Base-by-base conservation (phyloP, 2,329 filamentous ascomycete species). In the Fusarium neocosmosporiellum region DNA sequence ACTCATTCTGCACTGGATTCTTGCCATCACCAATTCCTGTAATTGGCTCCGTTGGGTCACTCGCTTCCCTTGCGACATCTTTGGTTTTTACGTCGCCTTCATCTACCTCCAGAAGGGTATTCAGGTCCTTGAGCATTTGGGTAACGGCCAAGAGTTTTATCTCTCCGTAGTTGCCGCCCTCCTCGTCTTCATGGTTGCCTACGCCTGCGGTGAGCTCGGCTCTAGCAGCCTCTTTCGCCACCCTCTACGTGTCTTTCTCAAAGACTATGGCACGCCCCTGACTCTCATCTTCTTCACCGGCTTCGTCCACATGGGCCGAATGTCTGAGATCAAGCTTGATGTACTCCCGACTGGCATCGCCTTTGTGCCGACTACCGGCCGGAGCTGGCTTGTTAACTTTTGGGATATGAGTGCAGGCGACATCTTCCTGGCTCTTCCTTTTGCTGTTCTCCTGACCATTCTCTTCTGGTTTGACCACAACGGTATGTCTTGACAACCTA, bases 381-480 rank as follows among this genome's bases (percentile, higher is more conserved):
- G 94, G 43, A 84, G 86, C 50, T 97, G 94, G 94, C 87, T 97
- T 62, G 89, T 97, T 29, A 86, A 90, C 70, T 96, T 97, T 77
- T 96, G 94, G 94, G 87, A 96, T 73, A 87, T 97, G 62, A 85
- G 84, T 53, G 89, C 92, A 7, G 88, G 87, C 0, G 91, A 97
- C 65, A 87, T 96, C 8, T 97, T 97, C 79, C 85, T 95, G 48
- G 94, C 95, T 1, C 88, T 97, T n/a, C 95, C 95, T 0, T 97
- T 97, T 83, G 94, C 94, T 1, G 78, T 97, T 36, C 85, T 97
- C 2, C 85, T 97, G 18, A 97, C 94, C 0, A 91, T 97, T 24
- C 83, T 97, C 6, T 97, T 97, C 80, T 97, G 93, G 84, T 97
- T 96, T 80, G 94, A 97, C 78, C 94, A 97, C 78, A 97, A 96